Evolutionary conservation across 2,329 filamentous ascomycete species (phyloP).

Genomic region (Cadophora sp.): DNA sequence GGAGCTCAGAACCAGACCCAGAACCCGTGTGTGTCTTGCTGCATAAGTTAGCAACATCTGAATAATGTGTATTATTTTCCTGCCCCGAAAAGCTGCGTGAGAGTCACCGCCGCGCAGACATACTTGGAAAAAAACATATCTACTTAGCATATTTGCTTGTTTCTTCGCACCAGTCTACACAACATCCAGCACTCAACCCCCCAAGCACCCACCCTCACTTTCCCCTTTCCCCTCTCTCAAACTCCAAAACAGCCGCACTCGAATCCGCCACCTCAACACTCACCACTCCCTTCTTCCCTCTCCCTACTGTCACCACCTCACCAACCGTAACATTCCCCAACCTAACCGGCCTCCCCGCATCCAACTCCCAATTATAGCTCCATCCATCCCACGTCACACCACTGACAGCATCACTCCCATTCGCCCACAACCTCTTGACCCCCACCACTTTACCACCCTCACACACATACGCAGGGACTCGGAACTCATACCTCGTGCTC

Average conservation of each 20-base stretch:
- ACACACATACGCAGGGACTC: conserved; percentile 40
- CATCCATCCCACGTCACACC: conserved; percentile 67
- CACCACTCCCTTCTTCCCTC: conserved; percentile 47
- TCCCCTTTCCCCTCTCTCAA: neutral
- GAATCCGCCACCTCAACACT: conserved; percentile 51
- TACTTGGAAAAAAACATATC: too few relatives aligned
- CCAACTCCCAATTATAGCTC: conserved; percentile 67
- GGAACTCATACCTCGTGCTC: conserved; percentile 51
- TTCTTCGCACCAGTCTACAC: too few relatives aligned
- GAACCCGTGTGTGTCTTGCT: too few relatives aligned
- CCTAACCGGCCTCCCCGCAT: conserved; percentile 58
- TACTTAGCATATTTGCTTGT: too few relatives aligned
- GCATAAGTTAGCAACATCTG: too few relatives aligned
- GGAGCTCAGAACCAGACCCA: too few relatives aligned
- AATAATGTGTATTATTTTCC: too few relatives aligned
- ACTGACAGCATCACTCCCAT: conserved; percentile 68
- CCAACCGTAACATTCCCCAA: conserved; percentile 61
- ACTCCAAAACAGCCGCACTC: conserved; percentile 44
- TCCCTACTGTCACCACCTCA: conserved; percentile 47
- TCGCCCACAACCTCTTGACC: conserved; percentile 61
- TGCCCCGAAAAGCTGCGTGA: too few relatives aligned
- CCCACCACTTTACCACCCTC: conserved; percentile 34
- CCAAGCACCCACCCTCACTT: neutral
- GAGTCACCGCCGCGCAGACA: too few relatives aligned
- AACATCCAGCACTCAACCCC: too few relatives aligned